phyloP scores from a whole-genome alignment of 208 protist species.

The Trypanosoma mega region DNA sequence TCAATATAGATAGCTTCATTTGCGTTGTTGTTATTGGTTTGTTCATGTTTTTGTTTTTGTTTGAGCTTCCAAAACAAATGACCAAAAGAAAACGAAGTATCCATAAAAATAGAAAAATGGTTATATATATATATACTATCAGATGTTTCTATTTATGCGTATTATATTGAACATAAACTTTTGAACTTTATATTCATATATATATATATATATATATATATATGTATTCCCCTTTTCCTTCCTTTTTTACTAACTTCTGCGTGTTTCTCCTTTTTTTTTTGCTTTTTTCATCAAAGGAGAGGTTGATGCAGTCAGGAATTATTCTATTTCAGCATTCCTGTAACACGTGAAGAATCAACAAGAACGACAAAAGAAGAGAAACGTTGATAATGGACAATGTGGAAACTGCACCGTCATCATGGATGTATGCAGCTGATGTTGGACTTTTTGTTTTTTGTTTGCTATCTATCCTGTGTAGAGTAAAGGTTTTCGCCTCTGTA shows the following conservation, averaged over 20 bases:
- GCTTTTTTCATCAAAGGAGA: no score
- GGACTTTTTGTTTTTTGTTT: constrained; percentile 30
- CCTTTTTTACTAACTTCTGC: no score
- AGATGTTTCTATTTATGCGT: background rate
- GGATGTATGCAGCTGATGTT: constrained; percentile 18
- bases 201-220: background rate
- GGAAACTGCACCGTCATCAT: background rate
- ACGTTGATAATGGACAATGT: background rate
- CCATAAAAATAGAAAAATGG: background rate
- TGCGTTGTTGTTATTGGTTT: background rate
- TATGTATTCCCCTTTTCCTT: constrained; percentile 1
- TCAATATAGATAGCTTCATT: no score
- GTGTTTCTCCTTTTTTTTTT: constrained; percentile 8
- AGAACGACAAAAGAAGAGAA: no score
- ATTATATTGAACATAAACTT: background rate
- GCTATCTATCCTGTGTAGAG: constrained; percentile 22
- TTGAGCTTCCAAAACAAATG: background rate
- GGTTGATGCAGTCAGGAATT: no score
- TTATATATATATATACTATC: no score
- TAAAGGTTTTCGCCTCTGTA: constrained; percentile 10
- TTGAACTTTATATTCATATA: background rate
- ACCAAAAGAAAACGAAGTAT: background rate
- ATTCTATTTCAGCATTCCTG: no score
- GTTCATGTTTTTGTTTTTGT: background rate
- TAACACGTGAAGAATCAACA: no score